These are phyloP conservation scores for Penicillium verhagenii DNA, from an alignment of 495 filamentous ascomycete genomes.

Conservation along the genomic window DNA sequence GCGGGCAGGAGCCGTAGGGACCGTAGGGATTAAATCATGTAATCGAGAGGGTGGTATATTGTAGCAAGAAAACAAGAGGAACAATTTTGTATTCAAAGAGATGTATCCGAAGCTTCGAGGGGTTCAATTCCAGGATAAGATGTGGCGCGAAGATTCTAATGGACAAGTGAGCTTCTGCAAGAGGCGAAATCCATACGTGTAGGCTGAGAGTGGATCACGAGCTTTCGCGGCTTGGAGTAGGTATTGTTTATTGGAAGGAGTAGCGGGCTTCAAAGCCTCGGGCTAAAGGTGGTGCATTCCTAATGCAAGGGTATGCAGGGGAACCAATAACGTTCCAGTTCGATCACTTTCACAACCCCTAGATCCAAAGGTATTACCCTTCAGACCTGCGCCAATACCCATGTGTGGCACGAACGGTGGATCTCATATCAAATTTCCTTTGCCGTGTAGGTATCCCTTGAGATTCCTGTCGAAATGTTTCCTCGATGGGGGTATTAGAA, in stretches of 20 bases:
- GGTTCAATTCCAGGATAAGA: background rate
- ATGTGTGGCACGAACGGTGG: background rate
- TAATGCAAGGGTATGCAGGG: conserved; percentile 1
- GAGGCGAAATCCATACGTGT: background rate
- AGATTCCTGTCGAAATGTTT: background rate
- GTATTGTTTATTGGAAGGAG: background rate
- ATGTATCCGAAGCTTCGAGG: background rate
- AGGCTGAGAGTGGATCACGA: background rate
- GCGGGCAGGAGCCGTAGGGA: background rate
- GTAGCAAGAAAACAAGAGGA: too few species aligned
- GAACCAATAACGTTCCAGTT: background rate
- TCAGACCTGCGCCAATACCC: background rate
- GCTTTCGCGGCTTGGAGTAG: background rate
- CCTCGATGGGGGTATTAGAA: background rate
- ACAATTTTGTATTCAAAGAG: too few species aligned
- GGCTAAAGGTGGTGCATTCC: background rate
- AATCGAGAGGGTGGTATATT: background rate
- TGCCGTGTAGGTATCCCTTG: background rate
- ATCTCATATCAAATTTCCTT: background rate
- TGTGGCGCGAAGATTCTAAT: background rate
- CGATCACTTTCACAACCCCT: background rate
- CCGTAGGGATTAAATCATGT: background rate
- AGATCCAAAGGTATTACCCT: background rate
- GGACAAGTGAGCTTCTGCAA: background rate
- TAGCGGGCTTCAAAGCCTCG: background rate